Conservation (phyloP, 192 early-diverging fungal genomes). For the Umbelopsis isabellina region DNA sequence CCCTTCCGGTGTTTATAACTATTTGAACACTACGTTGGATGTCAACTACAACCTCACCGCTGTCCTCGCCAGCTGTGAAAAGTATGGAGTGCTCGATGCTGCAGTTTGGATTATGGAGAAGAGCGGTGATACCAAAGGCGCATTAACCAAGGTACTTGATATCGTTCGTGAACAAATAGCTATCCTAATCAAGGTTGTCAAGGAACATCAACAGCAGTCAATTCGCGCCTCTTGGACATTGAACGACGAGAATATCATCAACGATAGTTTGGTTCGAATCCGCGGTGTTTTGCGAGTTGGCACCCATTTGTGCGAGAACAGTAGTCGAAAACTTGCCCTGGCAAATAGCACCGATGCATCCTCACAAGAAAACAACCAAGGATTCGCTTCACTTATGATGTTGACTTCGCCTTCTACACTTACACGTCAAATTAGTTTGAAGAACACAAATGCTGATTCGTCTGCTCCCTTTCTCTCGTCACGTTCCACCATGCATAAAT, state of each 20-base stretch:
- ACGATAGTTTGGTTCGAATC: conserved; percentile 52
- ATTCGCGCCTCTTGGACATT: conserved; percentile 44
- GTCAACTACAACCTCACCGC: conserved; percentile 41
- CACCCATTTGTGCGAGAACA: conserved; percentile 59
- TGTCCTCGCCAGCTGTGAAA: conserved; percentile 48
- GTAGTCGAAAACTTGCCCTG: conserved; percentile 35
- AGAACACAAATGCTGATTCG: conserved; percentile 22
- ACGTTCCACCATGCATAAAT: neutral
- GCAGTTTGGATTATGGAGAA: conserved; percentile 65
- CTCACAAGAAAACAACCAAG: conserved; percentile 12
- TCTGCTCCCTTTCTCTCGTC: conserved; percentile 8
- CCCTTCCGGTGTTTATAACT: conserved; percentile 63
- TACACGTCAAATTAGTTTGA: neutral
- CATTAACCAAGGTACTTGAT: conserved; percentile 56
- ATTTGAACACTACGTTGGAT: conserved; percentile 54
- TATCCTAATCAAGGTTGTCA: conserved; percentile 44
- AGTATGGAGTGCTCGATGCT: conserved; percentile 56
- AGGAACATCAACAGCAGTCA: conserved; percentile 25
- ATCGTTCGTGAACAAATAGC: conserved; percentile 54
- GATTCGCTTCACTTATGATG: conserved; percentile 13
- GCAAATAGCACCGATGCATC: conserved; percentile 29
- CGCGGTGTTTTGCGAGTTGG: conserved; percentile 61
- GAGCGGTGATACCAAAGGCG: conserved; percentile 56
- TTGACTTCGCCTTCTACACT: conserved; percentile 9
- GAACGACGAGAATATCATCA: conserved; percentile 50